Base-by-base conservation (phyloP, 768 basidiomycete genomes). In the Gautieria morchelliformis region DNA sequence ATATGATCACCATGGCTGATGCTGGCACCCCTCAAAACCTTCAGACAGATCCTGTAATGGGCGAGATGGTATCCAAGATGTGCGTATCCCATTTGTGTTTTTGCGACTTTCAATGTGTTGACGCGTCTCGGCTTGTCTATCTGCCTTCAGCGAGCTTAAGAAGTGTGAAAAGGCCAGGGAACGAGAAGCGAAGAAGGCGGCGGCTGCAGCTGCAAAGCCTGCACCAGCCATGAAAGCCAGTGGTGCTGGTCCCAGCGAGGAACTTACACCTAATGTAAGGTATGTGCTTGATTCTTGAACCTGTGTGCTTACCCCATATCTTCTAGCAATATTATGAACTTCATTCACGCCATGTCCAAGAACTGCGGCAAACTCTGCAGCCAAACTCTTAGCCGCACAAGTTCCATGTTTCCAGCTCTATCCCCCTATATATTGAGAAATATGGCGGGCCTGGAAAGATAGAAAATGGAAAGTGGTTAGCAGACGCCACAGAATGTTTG, bases 331-430 rank as follows among this genome's bases (percentile, higher is more conserved):
- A 97, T 78, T 95, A 87, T 68, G 93, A 97, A 67, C 74, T 93
- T 63, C 87, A 95, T 63, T 91, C 88, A 30, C 83, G 92, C 49
- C 84, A 89, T 64, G 93, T 99, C 64, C 80, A 84, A 61, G 82
- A 84, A 63, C 81, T 99, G 61, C 87, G 90, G 71, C 78, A 85
- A 67, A 87, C 89, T 30, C 87, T 87, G 69, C 71, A 79, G 7
- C 95, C 94, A 2, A 89, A 94, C 69, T 96, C 96, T 2, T 99
- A 98, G 75, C 96, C 96, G 7, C 96, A 99, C 85, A 99, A 99
- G 82, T 99, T 99, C 74, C 71, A 95, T 63, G 94, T 97, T 20
- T 75, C 85, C 57, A 75, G 72, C 60, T 91, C 90, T 8, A 75
- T 99, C 66, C 73, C 98, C 82, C 66, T 73, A 5, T 99, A 85